phyloP scores from a whole-genome alignment of 352 stramenopile genomes.

The Globisporangium viniferum region DNA sequence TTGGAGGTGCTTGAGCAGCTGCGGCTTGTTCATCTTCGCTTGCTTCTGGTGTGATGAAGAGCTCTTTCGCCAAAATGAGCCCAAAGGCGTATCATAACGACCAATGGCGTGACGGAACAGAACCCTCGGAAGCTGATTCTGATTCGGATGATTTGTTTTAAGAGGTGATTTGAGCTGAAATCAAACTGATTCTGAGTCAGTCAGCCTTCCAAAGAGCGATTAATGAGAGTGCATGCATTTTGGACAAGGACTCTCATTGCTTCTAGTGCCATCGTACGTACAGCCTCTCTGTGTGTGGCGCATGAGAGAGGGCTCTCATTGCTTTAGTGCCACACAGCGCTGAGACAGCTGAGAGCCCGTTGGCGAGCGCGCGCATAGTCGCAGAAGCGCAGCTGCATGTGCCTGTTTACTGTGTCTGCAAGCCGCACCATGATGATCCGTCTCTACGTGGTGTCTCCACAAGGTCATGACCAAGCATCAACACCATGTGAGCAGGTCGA shows the following conservation, averaged over 20 bases:
- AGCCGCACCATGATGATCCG: neutral
- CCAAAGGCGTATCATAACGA: neutral
- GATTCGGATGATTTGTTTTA: neutral
- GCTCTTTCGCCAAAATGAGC: neutral
- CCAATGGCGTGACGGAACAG: neutral
- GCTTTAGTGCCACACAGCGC: neutral
- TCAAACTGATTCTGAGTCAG: no score
- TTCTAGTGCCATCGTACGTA: no score
- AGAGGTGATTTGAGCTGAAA: no score
- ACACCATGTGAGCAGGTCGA: neutral
- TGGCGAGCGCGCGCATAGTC: neutral
- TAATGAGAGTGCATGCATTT: no score
- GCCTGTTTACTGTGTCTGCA: neutral
- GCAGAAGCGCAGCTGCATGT: neutral
- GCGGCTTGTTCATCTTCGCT: constrained; percentile 34
- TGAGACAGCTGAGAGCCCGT: neutral
- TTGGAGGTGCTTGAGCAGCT: constrained; percentile 52
- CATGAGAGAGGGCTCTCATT: neutral
- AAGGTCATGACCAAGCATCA: neutral
- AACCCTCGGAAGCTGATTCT: neutral
- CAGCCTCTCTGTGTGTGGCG: neutral
- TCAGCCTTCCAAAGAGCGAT: no score
- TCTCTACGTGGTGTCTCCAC: neutral
- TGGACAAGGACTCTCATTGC: no score
- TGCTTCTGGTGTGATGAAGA: neutral